Evolutionary conservation across 2,329 filamentous ascomycete species (phyloP), one percentile per base, ranked within the genome.

Genomic region (Cladosporium sphaerospermum): DNA sequence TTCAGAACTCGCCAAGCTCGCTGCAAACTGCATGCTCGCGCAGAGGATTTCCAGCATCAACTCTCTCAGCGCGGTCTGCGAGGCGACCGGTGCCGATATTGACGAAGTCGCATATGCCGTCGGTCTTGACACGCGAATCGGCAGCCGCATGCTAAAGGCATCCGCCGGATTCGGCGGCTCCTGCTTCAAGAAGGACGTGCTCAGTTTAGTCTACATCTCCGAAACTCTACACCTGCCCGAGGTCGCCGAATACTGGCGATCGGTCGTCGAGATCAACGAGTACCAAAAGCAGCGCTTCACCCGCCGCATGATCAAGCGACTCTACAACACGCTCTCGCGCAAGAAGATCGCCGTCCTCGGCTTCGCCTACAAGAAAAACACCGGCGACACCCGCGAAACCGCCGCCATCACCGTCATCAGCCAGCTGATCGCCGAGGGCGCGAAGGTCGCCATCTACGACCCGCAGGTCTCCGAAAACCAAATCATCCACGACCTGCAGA

Each of bases 31-130:
- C 1, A 83, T 91, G 78, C 76, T 91, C 10, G 87, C 87, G 0
- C 88, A 91, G 71, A 79, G 87, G 46, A 86, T 91, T 64, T 86
- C 82, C 66, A 88, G 83, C 68, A 88, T 91, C 72, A 91, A 91
- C 71, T 84, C 85, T 16, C 81, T 91, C 55, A 86, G 83, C 8
- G 85, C 86, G 6, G 82, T 91, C 33, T 91, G 87, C 66, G 87
- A 91, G 69, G 78, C 78, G 58, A 85, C 83, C 0, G 86, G 85
- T 13, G 87, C 86, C n/a, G 82, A 89, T 61, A 78, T 90, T 10
- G 78, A 84, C 56, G 85, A 89, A 67, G 79, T 91, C 3, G 78
- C 84, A 13, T 73, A 75, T 33, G 56, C 57, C 7, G 54, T 62
- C 8, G 62, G 62, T 31, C 74, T 83, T 36, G 87, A 91, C 61